These are phyloP conservation scores for Suillus paluster DNA, from an alignment of 768 basidiomycete genomes.

Conservation along the genomic window DNA sequence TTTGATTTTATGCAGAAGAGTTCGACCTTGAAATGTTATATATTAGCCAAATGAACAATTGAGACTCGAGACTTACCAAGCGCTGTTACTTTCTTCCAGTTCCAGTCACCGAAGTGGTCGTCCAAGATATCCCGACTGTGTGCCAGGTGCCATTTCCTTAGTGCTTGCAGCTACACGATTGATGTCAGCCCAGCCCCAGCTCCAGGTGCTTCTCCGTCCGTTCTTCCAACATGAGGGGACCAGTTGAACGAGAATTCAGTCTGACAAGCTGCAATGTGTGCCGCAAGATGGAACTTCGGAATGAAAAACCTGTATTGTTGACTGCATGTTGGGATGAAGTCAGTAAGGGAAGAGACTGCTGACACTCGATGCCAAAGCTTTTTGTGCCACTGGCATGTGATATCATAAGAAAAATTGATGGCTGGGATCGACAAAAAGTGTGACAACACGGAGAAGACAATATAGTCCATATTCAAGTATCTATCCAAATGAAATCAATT, in stretches of 20 bases:
- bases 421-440: not conserved
- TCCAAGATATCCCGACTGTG: conserved; percentile 34
- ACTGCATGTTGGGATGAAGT: too few species aligned
- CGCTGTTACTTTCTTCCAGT: conserved; percentile 35
- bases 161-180: conserved; percentile 35
- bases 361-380: not conserved
- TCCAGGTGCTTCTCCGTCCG: conserved; percentile 44
- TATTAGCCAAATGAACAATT: too few species aligned
- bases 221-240: conserved; percentile 28
- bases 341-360: too few species aligned
- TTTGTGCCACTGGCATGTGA: not conserved
- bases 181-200: conserved; percentile 35
- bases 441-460: not conserved
- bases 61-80: conserved; percentile 24
- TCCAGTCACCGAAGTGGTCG: conserved; percentile 36
- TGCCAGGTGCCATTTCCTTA: conserved; percentile 39
- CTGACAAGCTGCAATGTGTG: conserved; percentile 33
- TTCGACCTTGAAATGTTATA: too few species aligned
- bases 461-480: conserved; percentile 16
- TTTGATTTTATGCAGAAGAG: too few species aligned
- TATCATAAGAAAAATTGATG: conserved; percentile 16
- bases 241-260: conserved; percentile 34
- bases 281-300: conserved; percentile 41
- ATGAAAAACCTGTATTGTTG: conserved; percentile 21
- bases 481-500: conserved; percentile 2